Base-by-base conservation (phyloP, 2,329 filamentous ascomycete species). In the Monilinia fructicola region DNA sequence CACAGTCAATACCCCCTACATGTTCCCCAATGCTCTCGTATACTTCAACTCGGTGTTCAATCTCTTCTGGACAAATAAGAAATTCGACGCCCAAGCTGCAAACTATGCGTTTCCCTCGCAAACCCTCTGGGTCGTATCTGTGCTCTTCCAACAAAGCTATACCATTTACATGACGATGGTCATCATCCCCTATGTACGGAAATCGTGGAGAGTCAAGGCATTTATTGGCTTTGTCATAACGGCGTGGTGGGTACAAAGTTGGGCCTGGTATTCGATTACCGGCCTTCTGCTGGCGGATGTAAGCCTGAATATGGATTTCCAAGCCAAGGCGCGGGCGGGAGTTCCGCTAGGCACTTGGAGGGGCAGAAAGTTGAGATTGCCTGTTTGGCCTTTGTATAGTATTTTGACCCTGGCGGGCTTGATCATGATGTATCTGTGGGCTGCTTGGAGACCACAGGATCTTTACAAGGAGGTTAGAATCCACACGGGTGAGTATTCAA, bases 81-180 rank as follows among this genome's bases (percentile, higher is more conserved):
- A 73, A 52, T 81, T 78, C 67, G 73, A 70, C 62, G 70, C 67
- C 21, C 79, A 81, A 68, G 78, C 79, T 21, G 81, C 76, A 1
- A 81, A 77, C 64, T 72, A 69, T 18, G 79, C 77, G 4, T 82
- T 81, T 69, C 80, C 81, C 1, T 78, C 78, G 2, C 74, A 77
- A 28, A 81, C 79, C 0, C 72, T 82, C 21, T 83, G 80, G 80
- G 77, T 77, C 7, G 70, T 81, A 42, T 80, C 76, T 7, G 75
- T 79, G 18, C 75, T 82, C 18, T 82, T 80, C 69, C 75, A 77
- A 65, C 80, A 82, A 68, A 79, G 77, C 69, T 81, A 81, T 71
- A 83, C 81, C 0, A 76, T 81, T 10, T 83, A 81, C 70, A 80
- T 82, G 74, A 76, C 79, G 2, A 82, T 82, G 81, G 72, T 81